Base-by-base conservation (phyloP, 2,329 filamentous ascomycete genomes). In the Xylaria sp. region DNA sequence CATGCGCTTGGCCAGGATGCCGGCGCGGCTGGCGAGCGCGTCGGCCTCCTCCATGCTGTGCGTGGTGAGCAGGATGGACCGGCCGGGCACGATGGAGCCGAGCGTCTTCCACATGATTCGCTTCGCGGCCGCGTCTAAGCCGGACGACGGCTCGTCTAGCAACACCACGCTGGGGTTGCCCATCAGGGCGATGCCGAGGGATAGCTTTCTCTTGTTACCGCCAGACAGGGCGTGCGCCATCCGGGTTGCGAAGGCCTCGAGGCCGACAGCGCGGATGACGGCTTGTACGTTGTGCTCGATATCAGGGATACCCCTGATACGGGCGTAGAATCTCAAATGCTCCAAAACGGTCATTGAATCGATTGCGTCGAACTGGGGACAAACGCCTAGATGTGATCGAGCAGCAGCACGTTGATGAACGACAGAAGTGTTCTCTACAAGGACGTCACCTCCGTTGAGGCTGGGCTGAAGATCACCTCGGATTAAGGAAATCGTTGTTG, bases 41-140 rank as follows among this genome's bases (percentile, higher is more conserved):
- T 96, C 92, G 0, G 93, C 94, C 77, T 97, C 94, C 74, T 97
- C 93, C 93, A 97, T 97, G 49, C 87, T 91, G 75, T 98, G 94
- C 0, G 94, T 97, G 0, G 94, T 97, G 17, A 98, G 83, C 1
- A 98, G 81, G 15, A 97, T 86, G 0, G 89, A 91, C n/a, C 93
- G 85, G 0, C 92, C 92, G 0, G 87, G 85, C 0, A 90, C 88
- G 3, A 93, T 88, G 1, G 87, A 84, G 3, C 86, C 85, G 0
- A 97, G 81, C 0, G 93, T 96, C 58, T 87, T 87, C 94, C 94
- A 97, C 91, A 98, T 96, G 67, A 96, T 85, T 41, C 94, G 86
- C 76, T 97, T 97, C 0, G 92, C 90, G 0, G 92, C 92, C 0
- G 93, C 93, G 70, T 98, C 94, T 79, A 97, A 90, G 0, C 93